These are phyloP conservation scores for Dimocarpus longan DNA, from an alignment of 345 rosid genomes.

Conservation along the genomic window DNA sequence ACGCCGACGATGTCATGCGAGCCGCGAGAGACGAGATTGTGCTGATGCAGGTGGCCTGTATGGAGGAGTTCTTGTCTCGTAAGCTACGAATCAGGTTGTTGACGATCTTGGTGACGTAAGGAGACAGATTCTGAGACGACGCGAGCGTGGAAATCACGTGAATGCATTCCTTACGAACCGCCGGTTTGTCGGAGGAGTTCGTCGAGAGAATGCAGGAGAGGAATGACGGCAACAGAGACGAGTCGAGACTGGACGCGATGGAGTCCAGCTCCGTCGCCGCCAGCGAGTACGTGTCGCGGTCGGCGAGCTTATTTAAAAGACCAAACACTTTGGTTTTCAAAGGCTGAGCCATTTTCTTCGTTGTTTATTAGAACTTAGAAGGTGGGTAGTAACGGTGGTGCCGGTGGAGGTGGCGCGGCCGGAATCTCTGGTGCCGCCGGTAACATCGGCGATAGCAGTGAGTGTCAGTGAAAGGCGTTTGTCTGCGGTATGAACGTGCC, in stretches of 20 bases:
- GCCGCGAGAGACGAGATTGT: constrained; percentile 67
- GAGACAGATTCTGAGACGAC: constrained; percentile 54
- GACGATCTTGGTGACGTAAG: constrained; percentile 70
- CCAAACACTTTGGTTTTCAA: constrained; percentile 55
- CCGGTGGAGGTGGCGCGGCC: constrained; percentile 34
- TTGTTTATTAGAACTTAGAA: background rate
- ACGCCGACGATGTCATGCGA: constrained; percentile 55
- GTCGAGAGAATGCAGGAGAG: constrained; percentile 71
- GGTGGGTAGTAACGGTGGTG: background rate
- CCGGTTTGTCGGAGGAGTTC: constrained; percentile 69
- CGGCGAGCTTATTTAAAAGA: constrained; percentile 72
- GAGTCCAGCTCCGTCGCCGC: constrained; percentile 77
- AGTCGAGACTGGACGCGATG: constrained; percentile 60
- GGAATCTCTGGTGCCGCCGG: constrained; percentile 29
- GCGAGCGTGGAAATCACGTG: constrained; percentile 67
- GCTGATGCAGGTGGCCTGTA: constrained; percentile 69
- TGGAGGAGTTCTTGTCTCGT: constrained; percentile 76
- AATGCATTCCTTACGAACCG: constrained; percentile 75
- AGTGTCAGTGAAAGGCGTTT: constrained; percentile 3
- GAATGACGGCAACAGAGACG: constrained; percentile 53
- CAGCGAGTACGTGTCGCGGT: constrained; percentile 75
- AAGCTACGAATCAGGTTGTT: constrained; percentile 64
- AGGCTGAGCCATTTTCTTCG: constrained; percentile 48
- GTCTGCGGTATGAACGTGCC: background rate
- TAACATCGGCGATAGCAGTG: constrained; percentile 29